A percentile compares a stretch with the other conserved stretches of the same genome.
Evolutionary conservation across 75 land plant species (phyloP).

Genomic region (Azolla pinnata): DNA sequence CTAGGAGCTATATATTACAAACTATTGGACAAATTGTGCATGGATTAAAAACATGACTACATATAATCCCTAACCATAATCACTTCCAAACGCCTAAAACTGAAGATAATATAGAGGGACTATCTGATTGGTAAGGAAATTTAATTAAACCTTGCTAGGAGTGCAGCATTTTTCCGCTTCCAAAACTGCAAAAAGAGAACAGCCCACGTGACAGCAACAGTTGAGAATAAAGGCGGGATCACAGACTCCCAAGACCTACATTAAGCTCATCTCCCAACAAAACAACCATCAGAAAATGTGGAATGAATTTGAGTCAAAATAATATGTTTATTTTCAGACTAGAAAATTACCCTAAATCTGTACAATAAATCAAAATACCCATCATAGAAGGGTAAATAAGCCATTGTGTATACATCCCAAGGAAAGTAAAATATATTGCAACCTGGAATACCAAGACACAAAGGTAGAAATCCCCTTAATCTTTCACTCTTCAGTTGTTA

Average conservation of each 20-base stretch:
- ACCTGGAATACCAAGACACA: conserved; percentile 37
- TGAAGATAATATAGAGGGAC: no score
- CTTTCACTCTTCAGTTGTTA: no score
- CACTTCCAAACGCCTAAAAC: no score
- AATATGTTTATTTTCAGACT: no score
- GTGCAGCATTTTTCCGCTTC: conserved; percentile 79
- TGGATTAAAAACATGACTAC: no score
- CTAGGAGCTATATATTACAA: no score
- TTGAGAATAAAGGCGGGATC: conserved; percentile 59
- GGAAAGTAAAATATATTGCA: conserved; percentile 78
- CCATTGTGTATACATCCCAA: conserved; percentile 93
- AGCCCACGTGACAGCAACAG: conserved; percentile 61
- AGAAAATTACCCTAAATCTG: conserved; percentile 54
- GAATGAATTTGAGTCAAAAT: background rate
- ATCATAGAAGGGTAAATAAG: conserved; percentile 58
- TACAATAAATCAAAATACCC: conserved; percentile 45
- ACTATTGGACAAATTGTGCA: no score
- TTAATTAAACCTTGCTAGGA: conserved; percentile 85
- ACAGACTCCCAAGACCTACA: conserved; percentile 52
- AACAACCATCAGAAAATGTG: background rate
- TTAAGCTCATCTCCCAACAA: background rate
- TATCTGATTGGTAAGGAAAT: no score
- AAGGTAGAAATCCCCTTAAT: background rate
- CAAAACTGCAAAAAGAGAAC: conserved; percentile 84
- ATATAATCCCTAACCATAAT: no score